Conservation (phyloP, 352 stramenopile genomes). For the Globisporangium okanoganense region DNA sequence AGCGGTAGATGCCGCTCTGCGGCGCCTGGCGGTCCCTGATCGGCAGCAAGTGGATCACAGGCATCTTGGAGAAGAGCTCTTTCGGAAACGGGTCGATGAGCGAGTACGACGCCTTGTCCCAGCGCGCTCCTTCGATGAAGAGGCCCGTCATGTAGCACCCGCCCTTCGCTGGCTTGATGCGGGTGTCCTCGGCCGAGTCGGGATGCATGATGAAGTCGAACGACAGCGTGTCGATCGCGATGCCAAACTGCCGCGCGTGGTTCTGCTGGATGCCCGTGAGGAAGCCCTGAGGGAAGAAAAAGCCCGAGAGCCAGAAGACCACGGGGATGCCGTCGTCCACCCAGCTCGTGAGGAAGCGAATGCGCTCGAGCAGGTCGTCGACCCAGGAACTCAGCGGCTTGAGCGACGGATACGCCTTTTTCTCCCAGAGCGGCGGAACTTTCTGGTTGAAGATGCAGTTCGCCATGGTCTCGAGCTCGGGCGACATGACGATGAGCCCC, state of each 20-base stretch:
- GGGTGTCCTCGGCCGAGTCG: conserved; percentile 40
- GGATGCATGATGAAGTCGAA: conserved; percentile 80
- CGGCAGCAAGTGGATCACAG: conserved; percentile 85
- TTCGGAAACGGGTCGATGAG: conserved; percentile 89
- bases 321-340: conserved; percentile 29
- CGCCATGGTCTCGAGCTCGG: conserved; percentile 59
- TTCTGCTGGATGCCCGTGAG: conserved; percentile 69
- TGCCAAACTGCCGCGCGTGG: conserved; percentile 50
- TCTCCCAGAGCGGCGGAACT: conserved; percentile 83
- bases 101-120: conserved; percentile 66
- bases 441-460: conserved; percentile 86
- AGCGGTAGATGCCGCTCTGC: conserved; percentile 88
- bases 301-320: conserved; percentile 85
- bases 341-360: conserved; percentile 64
- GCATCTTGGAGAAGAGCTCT: conserved; percentile 91
- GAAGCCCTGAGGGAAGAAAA: conserved; percentile 94
- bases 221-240: conserved; percentile 83
- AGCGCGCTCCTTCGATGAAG: conserved; percentile 89
- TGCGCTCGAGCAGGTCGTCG: conserved; percentile 78
- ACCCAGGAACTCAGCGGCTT: conserved; percentile 88
- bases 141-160: conserved; percentile 90
- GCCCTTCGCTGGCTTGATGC: conserved; percentile 29
- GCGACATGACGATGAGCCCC: conserved; percentile 19
- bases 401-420: conserved; percentile 89
- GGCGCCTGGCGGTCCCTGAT: conserved; percentile 74